Conservation (phyloP, 345 rosid species). For the Arabidopsis thaliana region TAIR10.1 NC_003075.7:7076501-7077000, state of each 20-base stretch:
- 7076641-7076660: background rate
- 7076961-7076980: background rate
- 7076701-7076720: background rate
- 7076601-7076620: background rate
- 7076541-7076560: background rate
- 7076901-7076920: constrained; percentile 8
- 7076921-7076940: background rate
- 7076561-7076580: constrained; percentile 14
- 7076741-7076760: background rate
- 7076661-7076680: too few species aligned
- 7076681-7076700: background rate
- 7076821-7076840: constrained; percentile 9
- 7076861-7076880: constrained; percentile 3
- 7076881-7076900: constrained; percentile 10
- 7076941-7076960: background rate
- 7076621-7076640: background rate
- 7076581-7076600: background rate
- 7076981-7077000: too few species aligned
- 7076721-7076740: constrained; percentile 1
- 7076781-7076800: background rate
- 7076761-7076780: background rate
- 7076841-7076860: constrained; percentile 33
- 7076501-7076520: constrained; percentile 13
- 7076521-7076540: constrained; percentile 1
- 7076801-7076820: constrained; percentile 4